A percentile compares a stretch with the other conserved stretches of the same genome.
phyloP scores from a whole-genome alignment of 2,329 filamentous ascomycete genomes.

The Sporothrix curviconia region DNA sequence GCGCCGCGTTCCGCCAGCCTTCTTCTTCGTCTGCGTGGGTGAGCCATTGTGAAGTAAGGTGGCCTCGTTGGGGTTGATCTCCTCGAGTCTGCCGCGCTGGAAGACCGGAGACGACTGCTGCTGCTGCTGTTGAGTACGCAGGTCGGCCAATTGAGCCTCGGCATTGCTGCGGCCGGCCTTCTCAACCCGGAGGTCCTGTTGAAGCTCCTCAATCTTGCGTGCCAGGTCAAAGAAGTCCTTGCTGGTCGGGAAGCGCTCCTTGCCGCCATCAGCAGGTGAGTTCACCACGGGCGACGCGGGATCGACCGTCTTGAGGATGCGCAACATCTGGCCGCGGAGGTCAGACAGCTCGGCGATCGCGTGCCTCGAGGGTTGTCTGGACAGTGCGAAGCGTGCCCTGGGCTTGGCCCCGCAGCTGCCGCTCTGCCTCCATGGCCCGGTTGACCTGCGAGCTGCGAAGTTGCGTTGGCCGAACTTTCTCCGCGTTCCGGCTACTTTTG shows the following conservation, averaged over 20 bases:
- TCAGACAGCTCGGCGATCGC: slow-evolving; percentile 76
- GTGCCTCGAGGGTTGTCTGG: slow-evolving; percentile 69
- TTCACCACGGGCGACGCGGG: slow-evolving; percentile 61
- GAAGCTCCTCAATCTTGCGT: slow-evolving; percentile 79
- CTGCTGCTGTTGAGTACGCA: slow-evolving; percentile 67
- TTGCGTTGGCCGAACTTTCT: slow-evolving; percentile 79
- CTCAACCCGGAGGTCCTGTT: slow-evolving; percentile 78
- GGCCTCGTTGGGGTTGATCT: slow-evolving; percentile 78
- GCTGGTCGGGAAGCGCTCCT: slow-evolving; percentile 12
- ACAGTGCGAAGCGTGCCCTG: slow-evolving; percentile 78
- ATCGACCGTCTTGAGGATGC: slow-evolving; percentile 81
- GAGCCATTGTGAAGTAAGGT: slow-evolving; percentile 49
- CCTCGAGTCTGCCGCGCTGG: slow-evolving; percentile 70
- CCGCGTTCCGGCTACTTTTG: slow-evolving; percentile 81
- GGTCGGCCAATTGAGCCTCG: slow-evolving; percentile 72
- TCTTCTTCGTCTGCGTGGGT: slow-evolving; percentile 61
- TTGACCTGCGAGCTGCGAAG: slow-evolving; percentile 83
- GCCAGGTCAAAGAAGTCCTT: slow-evolving; percentile 62
- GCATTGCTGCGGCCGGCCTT: slow-evolving; percentile 74
- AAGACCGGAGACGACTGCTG: slow-evolving; percentile 28
- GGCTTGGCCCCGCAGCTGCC: slow-evolving; percentile 75
- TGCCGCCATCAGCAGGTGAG: slow-evolving; percentile 34
- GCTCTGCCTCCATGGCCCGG: slow-evolving; percentile 81
- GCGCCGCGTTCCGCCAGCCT: slow-evolving; percentile 44
- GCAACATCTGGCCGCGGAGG: slow-evolving; percentile 70